Conservation (phyloP, 2,329 filamentous ascomycete species). For the Sporothrix inflata region DNA sequence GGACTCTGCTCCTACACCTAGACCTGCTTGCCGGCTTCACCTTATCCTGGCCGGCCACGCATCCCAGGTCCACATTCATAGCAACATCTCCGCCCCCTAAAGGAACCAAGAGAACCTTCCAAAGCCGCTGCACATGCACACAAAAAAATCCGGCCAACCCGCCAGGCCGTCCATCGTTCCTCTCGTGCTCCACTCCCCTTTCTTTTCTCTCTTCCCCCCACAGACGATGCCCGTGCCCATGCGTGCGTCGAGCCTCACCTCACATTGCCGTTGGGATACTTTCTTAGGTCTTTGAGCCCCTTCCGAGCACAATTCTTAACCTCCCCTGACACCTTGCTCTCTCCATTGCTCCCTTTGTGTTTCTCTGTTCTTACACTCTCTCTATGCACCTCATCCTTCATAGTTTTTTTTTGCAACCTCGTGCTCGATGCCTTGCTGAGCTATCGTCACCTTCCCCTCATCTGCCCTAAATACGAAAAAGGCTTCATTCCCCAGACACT, state of each 20-base stretch:
- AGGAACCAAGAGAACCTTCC: background rate
- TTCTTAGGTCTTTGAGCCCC: background rate
- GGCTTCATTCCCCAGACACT: background rate
- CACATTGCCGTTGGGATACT: background rate
- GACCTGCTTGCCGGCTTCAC: background rate
- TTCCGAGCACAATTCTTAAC: background rate
- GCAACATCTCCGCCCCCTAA: background rate
- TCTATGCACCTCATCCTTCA: background rate
- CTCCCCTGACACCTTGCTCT: background rate
- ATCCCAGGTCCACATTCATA: background rate
- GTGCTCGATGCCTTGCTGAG: background rate
- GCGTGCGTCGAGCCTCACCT: slow-evolving; percentile 14
- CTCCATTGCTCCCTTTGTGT: background rate
- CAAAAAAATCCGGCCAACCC: background rate
- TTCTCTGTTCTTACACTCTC: background rate
- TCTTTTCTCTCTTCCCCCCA: background rate
- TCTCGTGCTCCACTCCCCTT: background rate
- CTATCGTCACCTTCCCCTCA: background rate
- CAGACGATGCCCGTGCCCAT: background rate
- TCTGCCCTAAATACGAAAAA: background rate
- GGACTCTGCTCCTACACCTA: background rate
- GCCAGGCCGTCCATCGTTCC: background rate
- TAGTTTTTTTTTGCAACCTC: background rate
- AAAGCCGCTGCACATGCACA: background rate
- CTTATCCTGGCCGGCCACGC: slow-evolving; percentile 10